Percentiles rank a stretch among this genome's conserved stretches.
Evolutionary conservation across 2,329 filamentous ascomycete species (phyloP).

Genomic region (Arachnopeziza araneosa): DNA sequence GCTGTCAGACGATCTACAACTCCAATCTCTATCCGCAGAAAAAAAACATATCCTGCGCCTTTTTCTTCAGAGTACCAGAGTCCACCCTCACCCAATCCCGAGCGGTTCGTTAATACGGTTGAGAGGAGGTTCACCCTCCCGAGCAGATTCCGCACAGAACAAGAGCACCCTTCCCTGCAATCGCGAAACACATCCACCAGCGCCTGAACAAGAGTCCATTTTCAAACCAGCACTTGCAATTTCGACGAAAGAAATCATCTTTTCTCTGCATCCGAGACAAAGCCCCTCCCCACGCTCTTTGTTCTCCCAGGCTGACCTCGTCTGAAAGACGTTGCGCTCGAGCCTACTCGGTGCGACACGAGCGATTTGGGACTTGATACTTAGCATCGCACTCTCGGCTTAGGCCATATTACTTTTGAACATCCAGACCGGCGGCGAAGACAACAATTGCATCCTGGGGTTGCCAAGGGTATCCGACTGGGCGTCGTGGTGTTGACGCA

Average conservation of each 20-base stretch:
- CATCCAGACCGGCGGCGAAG: neutral
- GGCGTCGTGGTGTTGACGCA: constrained; percentile 26
- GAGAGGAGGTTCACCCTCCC: neutral
- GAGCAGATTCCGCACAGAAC: neutral
- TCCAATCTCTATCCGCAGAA: neutral
- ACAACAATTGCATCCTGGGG: neutral
- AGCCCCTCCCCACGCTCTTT: constrained; percentile 8
- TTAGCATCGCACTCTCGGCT: constrained; percentile 10
- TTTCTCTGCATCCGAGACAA: neutral
- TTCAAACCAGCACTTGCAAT: constrained; percentile 4
- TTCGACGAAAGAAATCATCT: neutral
- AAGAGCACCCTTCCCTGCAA: constrained; percentile 15
- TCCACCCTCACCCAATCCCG: too few species aligned
- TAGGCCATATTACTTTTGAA: constrained; percentile 3
- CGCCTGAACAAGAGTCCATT: neutral
- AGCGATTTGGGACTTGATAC: constrained; percentile 4
- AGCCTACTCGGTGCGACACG: constrained; percentile 20
- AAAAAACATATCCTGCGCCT: too few species aligned
- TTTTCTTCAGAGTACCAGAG: too few species aligned
- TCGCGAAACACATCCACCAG: constrained; percentile 16
- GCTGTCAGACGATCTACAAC: neutral
- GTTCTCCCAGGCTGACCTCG: constrained; percentile 16
- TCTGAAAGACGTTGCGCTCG: constrained; percentile 20
- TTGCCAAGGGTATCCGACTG: neutral
- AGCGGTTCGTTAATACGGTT: neutral